Base-by-base conservation (phyloP, 352 stramenopile genomes). In the Phytophthora sojae region DNA sequence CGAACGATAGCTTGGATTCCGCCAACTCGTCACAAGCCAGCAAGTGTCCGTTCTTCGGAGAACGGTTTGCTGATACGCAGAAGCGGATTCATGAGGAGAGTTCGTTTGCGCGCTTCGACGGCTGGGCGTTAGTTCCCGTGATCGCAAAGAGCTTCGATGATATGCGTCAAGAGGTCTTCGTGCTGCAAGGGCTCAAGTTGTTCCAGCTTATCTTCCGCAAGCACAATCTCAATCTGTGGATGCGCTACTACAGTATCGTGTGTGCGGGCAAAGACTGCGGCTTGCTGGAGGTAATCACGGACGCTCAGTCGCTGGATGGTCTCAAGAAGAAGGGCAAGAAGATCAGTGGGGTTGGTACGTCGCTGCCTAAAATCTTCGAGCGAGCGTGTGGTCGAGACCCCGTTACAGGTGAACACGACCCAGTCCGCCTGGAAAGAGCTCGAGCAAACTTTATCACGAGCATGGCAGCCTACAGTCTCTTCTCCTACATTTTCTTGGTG, bases 111-210 rank as follows among this genome's bases (percentile, higher is more conserved):
- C 76, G 79, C 3, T 84, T 82, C 45, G 76, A 88, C 9, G 92
- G 89, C 17, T 98, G 91, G 90, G 86, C 97, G 52, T 72, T 98
- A 23, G 72, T 90, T 57, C 86, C 88, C 15, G 90, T 99, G 32
- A 99, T 99, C 76, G 94, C 98, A 3, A 99, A 99, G 78, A 98
- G 93, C 21, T 99, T 99, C 64, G 97, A 99, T 75, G 97, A 99
- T 77, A 89, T 99, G 76, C 83, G 97, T 5, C 97, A 99, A 78
- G 97, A 99, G 69, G 94, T 98, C 7, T 99, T 99, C 79, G 89
- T 98, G 7, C 89, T 99, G 71, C 95, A 99, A 77, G 83, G 99
- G 0, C 96, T 99, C 47, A 87, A 95, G 47, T 75, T 98, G 32
- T 98, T 96, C 62, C 81, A 95, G 42, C 86, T 98, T 57, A 98